Evolutionary conservation across 2,329 filamentous ascomycete species (phyloP), one percentile per base, ranked within the genome.

Genomic region (Fusarium clavum): DNA sequence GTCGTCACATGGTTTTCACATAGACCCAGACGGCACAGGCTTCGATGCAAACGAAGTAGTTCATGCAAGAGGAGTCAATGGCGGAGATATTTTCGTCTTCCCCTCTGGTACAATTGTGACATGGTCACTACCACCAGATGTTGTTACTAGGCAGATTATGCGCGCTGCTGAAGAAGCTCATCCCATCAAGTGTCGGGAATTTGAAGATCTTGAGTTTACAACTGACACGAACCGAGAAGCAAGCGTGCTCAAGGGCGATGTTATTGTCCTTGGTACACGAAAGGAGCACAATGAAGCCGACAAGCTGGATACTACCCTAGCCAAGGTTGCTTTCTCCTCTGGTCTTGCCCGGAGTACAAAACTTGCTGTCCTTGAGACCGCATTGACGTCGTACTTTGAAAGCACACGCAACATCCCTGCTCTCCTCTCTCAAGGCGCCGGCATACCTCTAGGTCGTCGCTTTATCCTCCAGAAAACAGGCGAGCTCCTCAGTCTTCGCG

Each of bases 281-380:
- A 79, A 82, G 40, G 85, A 87, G 44, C 68, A 76, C 61, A 72
- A 79, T n/a, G 79, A 81, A 22, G 82, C 82, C 46, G 82, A 84
- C 72, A 80, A 78, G 12, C 78, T 87, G 13, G 86, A 87, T 74
- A 88, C 84, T 2, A 92, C 95, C 3, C 86, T 98, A 16, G 94
- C 94, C 73, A 98, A 98, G 78, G 95, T 98, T 67, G 96, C 96
- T 45, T 98, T 98, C 80, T 98, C 95, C 1, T 98, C 94, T 1
- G 95, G 95, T 3, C 87, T 99, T 12, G 95, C 96, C 8, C 88
- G 96, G 57, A 96, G 92, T 75, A 98, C 96, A 8, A 98, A 98
- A 79, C 87, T 99, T 14, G 95, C 94, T 40, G 94, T 97, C 5
- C 87, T 99, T 24, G 96, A 99, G 80, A 92, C 89, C 54, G 88